Evolutionary conservation across 768 basidiomycete genomes (phyloP).

Genomic region (Suillus sp.): DNA sequence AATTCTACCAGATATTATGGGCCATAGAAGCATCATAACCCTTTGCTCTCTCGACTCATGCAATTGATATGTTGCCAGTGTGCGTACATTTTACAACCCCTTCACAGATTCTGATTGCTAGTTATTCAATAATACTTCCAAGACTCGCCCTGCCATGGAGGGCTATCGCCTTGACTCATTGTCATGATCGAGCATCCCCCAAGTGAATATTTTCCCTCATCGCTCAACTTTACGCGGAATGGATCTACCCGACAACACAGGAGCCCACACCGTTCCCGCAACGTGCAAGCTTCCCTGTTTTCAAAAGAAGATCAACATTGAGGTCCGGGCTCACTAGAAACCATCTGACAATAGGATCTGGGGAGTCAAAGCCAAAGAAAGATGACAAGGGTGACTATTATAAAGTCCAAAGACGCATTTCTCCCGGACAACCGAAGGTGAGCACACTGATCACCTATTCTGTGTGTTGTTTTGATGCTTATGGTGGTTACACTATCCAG

Average conservation of each 20-base stretch:
- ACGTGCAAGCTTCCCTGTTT: conserved; percentile 61
- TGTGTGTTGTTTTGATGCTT: not conserved
- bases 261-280: conserved; percentile 33
- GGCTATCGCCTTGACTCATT: too few species aligned
- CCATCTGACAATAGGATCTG: conserved; percentile 48
- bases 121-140: too few species aligned
- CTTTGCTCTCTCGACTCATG: too few species aligned
- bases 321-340: conserved; percentile 43
- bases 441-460: not conserved
- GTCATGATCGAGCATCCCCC: too few species aligned
- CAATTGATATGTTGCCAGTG: too few species aligned
- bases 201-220: too few species aligned
- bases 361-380: conserved; percentile 42
- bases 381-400: conserved; percentile 37
- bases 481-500: conserved; percentile 16
- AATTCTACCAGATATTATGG: too few species aligned
- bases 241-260: conserved; percentile 55
- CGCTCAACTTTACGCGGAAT: too few species aligned
- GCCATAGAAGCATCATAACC: too few species aligned
- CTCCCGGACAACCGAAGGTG: conserved; percentile 40
- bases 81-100: too few species aligned
- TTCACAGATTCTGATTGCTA: too few species aligned
- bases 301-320: conserved; percentile 50
- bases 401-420: conserved; percentile 44
- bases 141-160: too few species aligned